Conservation (phyloP, 2,329 filamentous ascomycete species). For the Didymella segeticola region DNA sequence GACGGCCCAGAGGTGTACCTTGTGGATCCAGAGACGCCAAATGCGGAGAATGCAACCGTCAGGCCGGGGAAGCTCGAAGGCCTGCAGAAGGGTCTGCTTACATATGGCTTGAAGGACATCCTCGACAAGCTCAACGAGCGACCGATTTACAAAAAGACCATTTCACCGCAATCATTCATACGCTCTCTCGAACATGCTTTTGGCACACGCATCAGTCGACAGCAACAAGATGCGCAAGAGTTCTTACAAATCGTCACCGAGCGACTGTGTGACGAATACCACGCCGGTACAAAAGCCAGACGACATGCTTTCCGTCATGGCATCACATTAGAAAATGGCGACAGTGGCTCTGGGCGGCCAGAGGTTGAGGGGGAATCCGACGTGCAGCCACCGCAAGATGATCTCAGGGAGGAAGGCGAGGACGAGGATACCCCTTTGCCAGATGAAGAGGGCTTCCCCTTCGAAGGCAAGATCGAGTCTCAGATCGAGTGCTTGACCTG, state of each 20-base stretch:
- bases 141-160: slow-evolving; percentile 91
- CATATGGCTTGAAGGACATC: slow-evolving; percentile 87
- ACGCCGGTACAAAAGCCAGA: slow-evolving; percentile 79
- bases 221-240: slow-evolving; percentile 97
- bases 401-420: slow-evolving; percentile 43
- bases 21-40: slow-evolving; percentile 59
- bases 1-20: slow-evolving; percentile 80
- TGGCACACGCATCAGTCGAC: slow-evolving; percentile 85
- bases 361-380: slow-evolving; percentile 39
- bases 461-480: slow-evolving; percentile 92
- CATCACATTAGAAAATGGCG: slow-evolving; percentile 24
- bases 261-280: slow-evolving; percentile 90
- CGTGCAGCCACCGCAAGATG: slow-evolving; percentile 26
- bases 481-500: slow-evolving; percentile 93
- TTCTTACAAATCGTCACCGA: slow-evolving; percentile 95
- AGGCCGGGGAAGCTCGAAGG: slow-evolving; percentile 60
- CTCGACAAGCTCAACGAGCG: slow-evolving; percentile 91
- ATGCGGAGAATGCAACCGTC: slow-evolving; percentile 49
- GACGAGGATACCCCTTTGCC: slow-evolving; percentile 20
- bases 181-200: slow-evolving; percentile 84
- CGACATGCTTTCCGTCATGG: slow-evolving; percentile 56
- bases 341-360: slow-evolving; percentile 26
- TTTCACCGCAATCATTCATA: slow-evolving; percentile 86
- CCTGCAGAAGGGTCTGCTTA: slow-evolving; percentile 82
- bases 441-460: slow-evolving; percentile 78